These are phyloP conservation scores for Pseudofabraea citricarpa DNA, from an alignment of 2,329 filamentous ascomycete genomes.

Conservation along the genomic window DNA sequence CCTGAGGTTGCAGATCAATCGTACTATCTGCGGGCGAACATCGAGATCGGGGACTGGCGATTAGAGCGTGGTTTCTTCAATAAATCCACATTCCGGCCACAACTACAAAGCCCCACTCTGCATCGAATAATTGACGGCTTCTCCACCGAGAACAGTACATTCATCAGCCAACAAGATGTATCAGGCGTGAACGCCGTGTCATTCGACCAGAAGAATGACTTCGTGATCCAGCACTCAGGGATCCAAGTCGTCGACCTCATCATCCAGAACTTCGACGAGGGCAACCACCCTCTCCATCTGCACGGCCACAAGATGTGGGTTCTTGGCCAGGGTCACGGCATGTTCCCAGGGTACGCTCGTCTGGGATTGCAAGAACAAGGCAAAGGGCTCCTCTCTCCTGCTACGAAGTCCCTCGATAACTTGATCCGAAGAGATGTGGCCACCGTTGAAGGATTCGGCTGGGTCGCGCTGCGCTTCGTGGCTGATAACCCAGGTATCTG, in stretches of 20 bases:
- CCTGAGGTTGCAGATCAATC: slow-evolving; percentile 44
- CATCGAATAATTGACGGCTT: slow-evolving; percentile 44
- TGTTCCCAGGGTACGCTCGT: slow-evolving; percentile 38
- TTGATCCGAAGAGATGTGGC: slow-evolving; percentile 47
- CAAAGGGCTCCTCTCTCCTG: slow-evolving; percentile 12
- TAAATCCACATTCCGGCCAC: slow-evolving; percentile 45
- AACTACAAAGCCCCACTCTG: slow-evolving; percentile 43
- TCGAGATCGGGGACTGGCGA: slow-evolving; percentile 54
- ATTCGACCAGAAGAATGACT: slow-evolving; percentile 36
- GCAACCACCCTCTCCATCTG: slow-evolving; percentile 70
- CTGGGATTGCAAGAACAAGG: slow-evolving; percentile 32
- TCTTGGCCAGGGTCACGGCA: slow-evolving; percentile 56
- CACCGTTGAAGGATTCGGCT: slow-evolving; percentile 48
- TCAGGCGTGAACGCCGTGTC: slow-evolving; percentile 49
- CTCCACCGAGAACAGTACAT: slow-evolving; percentile 37
- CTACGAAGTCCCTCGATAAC: slow-evolving; percentile 27
- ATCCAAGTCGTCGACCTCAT: slow-evolving; percentile 65
- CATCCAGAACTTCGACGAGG: slow-evolving; percentile 69
- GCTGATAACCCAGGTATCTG: slow-evolving; percentile 54
- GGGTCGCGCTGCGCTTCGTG: slow-evolving; percentile 48
- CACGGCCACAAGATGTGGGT: slow-evolving; percentile 74
- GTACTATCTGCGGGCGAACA: slow-evolving; percentile 51
- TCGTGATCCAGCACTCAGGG: slow-evolving; percentile 60
- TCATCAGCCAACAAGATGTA: slow-evolving; percentile 34
- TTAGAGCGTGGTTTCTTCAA: slow-evolving; percentile 57